Conservation (phyloP, 2,329 filamentous ascomycete genomes). For the Aspergillus amoenus region DNA sequence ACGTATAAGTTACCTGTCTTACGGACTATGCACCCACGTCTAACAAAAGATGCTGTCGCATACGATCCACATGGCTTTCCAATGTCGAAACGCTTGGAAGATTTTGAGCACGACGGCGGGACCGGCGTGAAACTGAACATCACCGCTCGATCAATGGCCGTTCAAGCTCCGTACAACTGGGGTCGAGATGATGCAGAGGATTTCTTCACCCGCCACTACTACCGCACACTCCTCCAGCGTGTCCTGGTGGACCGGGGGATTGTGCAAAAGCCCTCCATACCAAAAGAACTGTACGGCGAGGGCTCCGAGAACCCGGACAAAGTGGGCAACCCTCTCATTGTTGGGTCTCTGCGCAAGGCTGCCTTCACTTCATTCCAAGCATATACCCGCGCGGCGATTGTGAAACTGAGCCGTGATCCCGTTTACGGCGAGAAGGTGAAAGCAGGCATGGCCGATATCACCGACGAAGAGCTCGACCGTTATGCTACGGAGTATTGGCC, state of each 20-base stretch:
- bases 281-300: conserved; percentile 29
- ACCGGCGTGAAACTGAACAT: conserved; percentile 82
- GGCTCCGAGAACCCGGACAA: conserved; percentile 24
- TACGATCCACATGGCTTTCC: conserved; percentile 90
- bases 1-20: conserved; percentile 81
- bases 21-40: conserved; percentile 70
- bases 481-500: conserved; percentile 68
- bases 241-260: conserved; percentile 87
- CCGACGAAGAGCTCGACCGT: conserved; percentile 69
- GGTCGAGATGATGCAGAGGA: conserved; percentile 72
- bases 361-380: conserved; percentile 73
- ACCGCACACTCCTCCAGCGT: conserved; percentile 82
- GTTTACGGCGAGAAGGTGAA: conserved; percentile 61
- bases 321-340: conserved; percentile 73
- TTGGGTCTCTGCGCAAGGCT: conserved; percentile 78
- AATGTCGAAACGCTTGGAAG: conserved; percentile 71
- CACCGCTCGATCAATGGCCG: conserved; percentile 96
- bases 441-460: conserved; percentile 66
- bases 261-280: conserved; percentile 56
- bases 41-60: conserved; percentile 66
- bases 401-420: conserved; percentile 67
- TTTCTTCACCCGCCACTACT: conserved; percentile 94
- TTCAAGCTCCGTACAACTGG: conserved; percentile 95
- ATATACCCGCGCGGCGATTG: conserved; percentile 78
- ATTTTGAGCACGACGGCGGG: conserved; percentile 54